phyloP scores from a whole-genome alignment of 129 eudicot species.

The Artemisia argyi region DNA sequence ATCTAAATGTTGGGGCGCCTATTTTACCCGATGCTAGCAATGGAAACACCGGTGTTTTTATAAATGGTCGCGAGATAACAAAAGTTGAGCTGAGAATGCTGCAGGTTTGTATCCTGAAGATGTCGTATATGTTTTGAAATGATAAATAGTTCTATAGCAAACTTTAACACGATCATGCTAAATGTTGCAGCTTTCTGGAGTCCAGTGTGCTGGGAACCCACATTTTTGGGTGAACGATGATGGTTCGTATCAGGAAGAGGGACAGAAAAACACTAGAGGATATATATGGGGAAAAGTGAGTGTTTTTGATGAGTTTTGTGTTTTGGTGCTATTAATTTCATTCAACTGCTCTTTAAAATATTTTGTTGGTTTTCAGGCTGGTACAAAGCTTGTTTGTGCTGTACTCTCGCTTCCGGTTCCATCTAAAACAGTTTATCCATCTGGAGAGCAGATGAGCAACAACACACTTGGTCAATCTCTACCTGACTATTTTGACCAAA shows the following conservation, averaged over 20 bases:
- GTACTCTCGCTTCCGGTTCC: conserved; percentile 94
- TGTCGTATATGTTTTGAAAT: background rate
- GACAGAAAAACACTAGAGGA: conserved; percentile 95
- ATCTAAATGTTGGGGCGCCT: conserved; percentile 89
- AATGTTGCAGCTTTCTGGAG: conserved; percentile 85
- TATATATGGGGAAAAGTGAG: conserved; percentile 98
- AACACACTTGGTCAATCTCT: conserved; percentile 40
- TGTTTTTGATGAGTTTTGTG: conserved; percentile 1
- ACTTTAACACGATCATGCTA: background rate
- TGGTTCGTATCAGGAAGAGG: conserved; percentile 99
- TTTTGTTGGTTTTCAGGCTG: conserved; percentile 55
- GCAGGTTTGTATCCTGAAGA: conserved; percentile 55
- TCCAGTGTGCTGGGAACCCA: conserved; percentile 98
- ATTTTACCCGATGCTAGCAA: conserved; percentile 82
- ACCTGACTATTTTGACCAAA: conserved; percentile 72
- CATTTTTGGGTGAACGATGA: conserved; percentile 99
- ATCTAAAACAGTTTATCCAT: conserved; percentile 53
- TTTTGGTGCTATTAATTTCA: background rate
- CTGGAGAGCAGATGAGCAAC: conserved; percentile 66
- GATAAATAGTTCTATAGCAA: background rate
- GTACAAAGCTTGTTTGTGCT: conserved; percentile 93
- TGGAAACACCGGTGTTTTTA: conserved; percentile 90
- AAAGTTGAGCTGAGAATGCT: conserved; percentile 94
- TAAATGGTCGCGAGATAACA: conserved; percentile 96
- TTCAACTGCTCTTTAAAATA: conserved; percentile 11